These are phyloP conservation scores for Grosmannia serpens DNA, from an alignment of 2,329 filamentous ascomycete genomes.

Conservation along the genomic window DNA sequence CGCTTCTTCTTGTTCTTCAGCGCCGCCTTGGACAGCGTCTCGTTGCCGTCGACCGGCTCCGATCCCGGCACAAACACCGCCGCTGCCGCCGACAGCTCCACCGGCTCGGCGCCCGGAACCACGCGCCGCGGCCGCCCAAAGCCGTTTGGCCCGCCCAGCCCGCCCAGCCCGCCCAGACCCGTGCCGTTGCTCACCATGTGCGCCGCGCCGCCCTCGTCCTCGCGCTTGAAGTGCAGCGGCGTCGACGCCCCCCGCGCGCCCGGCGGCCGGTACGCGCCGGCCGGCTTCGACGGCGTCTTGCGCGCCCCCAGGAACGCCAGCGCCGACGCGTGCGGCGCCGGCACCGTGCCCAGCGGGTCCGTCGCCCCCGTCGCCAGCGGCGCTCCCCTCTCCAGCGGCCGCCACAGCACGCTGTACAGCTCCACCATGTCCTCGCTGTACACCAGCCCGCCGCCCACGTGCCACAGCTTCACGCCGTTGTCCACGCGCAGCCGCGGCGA, in stretches of 20 bases:
- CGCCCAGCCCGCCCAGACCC: constrained; percentile 29
- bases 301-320: constrained; percentile 69
- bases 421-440: constrained; percentile 94
- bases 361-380: constrained; percentile 30
- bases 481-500: constrained; percentile 91
- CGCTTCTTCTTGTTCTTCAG: constrained; percentile 99
- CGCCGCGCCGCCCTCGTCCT: constrained; percentile 86
- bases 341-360: constrained; percentile 64
- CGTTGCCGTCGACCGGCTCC: constrained; percentile 53
- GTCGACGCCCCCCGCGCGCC: constrained; percentile 83
- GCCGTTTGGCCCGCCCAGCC: constrained; percentile 58
- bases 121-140: constrained; percentile 66
- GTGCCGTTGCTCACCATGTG: constrained; percentile 71
- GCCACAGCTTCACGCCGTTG: constrained; percentile 93
- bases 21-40: constrained; percentile 69
- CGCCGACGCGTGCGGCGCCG: constrained; percentile 72
- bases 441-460: constrained; percentile 78
- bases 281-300: constrained; percentile 92
- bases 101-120: constrained; percentile 76
- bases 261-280: constrained; percentile 91
- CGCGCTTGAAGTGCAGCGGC: constrained; percentile 90
- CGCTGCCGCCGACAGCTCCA: constrained; percentile 56
- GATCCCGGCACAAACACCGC: constrained; percentile 30
- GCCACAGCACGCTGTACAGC: constrained; percentile 83
- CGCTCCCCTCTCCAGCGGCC: constrained; percentile 49